Conservation (phyloP, 2,329 filamentous ascomycete species). For the Endothia cerciana region DNA sequence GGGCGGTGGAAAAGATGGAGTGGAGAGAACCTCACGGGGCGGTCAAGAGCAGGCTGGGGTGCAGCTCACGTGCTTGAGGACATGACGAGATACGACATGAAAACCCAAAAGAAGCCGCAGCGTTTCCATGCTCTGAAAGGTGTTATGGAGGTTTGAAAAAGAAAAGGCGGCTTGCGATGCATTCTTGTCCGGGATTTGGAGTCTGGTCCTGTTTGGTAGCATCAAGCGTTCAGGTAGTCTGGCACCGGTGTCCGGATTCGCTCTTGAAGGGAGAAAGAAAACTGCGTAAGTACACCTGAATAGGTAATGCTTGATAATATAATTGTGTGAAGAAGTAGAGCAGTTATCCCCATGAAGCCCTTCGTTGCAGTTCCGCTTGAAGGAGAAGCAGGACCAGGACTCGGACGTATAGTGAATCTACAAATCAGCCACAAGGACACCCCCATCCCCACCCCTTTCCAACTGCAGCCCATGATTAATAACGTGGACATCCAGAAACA, state of each 20-base stretch:
- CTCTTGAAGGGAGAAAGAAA: slow-evolving; percentile 3
- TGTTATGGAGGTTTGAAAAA: background rate
- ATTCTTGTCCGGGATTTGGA: slow-evolving; percentile 8
- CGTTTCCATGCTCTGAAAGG: background rate
- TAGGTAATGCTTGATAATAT: background rate
- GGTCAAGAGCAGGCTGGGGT: background rate
- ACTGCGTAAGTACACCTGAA: slow-evolving; percentile 17
- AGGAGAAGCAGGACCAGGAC: background rate
- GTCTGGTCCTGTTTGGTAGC: background rate
- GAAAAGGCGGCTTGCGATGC: background rate
- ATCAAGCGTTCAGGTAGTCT: slow-evolving; percentile 6
- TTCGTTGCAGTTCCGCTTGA: background rate
- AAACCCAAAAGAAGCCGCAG: background rate
- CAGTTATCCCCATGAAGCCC: no score
- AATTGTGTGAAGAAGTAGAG: background rate
- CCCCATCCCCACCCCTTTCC: no score
- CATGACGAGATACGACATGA: background rate
- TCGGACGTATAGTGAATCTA: no score
- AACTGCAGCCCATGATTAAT: no score
- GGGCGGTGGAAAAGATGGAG: background rate
- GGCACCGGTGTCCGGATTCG: slow-evolving; percentile 18
- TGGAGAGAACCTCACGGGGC: no score
- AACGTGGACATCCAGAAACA: no score
- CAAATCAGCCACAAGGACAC: no score
- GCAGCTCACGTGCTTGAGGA: background rate